These are phyloP conservation scores for Calamus simplicifolius DNA, from an alignment of 176 grass and related monocot genomes.

Conservation along the genomic window DNA sequence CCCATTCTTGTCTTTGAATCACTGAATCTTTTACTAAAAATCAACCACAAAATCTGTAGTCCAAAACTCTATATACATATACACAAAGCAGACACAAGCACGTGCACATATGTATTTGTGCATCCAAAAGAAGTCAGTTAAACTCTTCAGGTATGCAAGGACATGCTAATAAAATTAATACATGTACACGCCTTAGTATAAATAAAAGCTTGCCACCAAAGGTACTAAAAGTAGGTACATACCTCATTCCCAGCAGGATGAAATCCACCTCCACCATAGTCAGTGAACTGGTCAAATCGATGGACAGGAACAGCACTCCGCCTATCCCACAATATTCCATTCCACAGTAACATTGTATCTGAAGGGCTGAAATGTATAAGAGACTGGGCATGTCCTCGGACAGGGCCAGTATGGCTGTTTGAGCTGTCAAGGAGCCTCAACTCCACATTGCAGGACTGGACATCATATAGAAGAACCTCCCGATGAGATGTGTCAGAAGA, in stretches of 20 bases:
- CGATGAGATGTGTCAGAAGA: slow-evolving; percentile 40
- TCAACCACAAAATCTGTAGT: too few species aligned
- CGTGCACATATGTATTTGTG: too few species aligned
- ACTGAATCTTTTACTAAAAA: too few species aligned
- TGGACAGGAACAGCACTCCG: slow-evolving; percentile 44
- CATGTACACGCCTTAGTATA: too few species aligned
- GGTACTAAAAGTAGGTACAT: background rate
- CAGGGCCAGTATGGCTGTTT: slow-evolving; percentile 36
- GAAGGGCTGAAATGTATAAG: slow-evolving; percentile 94
- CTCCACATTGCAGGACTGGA: slow-evolving; percentile 53
- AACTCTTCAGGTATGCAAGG: too few species aligned
- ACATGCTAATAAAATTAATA: too few species aligned
- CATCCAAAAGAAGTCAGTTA: too few species aligned
- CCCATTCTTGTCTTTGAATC: too few species aligned
- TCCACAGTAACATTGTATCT: slow-evolving; percentile 84
- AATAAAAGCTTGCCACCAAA: too few species aligned
- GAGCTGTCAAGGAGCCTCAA: slow-evolving; percentile 53
- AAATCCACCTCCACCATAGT: slow-evolving; percentile 90
- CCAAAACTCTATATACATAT: too few species aligned
- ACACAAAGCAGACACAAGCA: too few species aligned
- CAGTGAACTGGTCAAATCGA: slow-evolving; percentile 96
- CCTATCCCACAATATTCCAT: slow-evolving; percentile 86
- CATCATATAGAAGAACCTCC: slow-evolving; percentile 79
- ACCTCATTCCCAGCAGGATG: slow-evolving; percentile 99
- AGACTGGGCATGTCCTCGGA: slow-evolving; percentile 43